These are phyloP conservation scores for Alopecurus myosuroides DNA, from an alignment of 176 grass and related monocot genomes.

Conservation along the genomic window DNA sequence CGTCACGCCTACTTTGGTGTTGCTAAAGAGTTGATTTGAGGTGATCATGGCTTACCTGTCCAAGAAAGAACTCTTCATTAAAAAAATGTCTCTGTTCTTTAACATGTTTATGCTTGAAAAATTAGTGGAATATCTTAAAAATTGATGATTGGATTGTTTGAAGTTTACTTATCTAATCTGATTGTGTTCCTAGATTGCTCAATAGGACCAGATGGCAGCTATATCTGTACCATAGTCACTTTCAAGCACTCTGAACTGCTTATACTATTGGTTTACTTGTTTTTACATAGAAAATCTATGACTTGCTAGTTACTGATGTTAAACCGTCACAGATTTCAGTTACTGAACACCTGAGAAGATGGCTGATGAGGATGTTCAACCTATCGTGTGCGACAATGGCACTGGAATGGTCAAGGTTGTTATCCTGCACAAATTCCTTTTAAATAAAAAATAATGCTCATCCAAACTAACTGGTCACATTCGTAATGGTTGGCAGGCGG, in stretches of 20 bases:
- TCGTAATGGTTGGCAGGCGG: conserved; percentile 41
- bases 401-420: conserved; percentile 91
- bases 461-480: not conserved
- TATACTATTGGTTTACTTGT: not conserved
- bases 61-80: not conserved
- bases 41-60: not conserved
- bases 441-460: not conserved
- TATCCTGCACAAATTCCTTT: not conserved
- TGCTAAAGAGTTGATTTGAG: not conserved
- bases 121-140: not conserved
- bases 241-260: not conserved
- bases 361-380: conserved; percentile 81
- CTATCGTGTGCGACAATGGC: conserved; percentile 82
- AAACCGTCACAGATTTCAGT: conserved; percentile 1
- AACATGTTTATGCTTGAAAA: not conserved
- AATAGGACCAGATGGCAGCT: not conserved
- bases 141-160: not conserved
- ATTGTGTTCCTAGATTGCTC: not conserved
- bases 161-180: not conserved
- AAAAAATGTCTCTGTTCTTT: not conserved
- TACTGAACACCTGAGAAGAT: conserved; percentile 34
- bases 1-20: not conserved
- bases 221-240: not conserved
- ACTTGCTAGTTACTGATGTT: not conserved
- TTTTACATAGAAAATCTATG: not conserved